These are phyloP conservation scores for Beauveria medogensis DNA, from an alignment of 2,329 filamentous ascomycete species.

Conservation along the genomic window DNA sequence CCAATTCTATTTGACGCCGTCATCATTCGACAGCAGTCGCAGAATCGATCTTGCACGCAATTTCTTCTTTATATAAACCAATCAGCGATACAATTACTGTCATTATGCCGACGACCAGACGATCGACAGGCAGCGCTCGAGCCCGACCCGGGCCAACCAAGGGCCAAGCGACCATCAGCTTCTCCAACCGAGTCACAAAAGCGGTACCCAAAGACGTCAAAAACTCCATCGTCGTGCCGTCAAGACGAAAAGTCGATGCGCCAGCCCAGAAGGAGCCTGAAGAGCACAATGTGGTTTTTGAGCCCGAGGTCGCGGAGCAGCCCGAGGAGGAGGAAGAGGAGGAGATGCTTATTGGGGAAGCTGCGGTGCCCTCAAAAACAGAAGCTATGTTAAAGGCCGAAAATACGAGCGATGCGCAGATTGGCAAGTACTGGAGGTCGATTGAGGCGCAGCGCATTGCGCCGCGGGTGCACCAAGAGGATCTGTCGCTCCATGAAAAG, in stretches of 20 bases:
- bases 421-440: slow-evolving; percentile 68
- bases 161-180: slow-evolving; percentile 49
- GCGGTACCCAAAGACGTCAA: slow-evolving; percentile 39
- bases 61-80: background rate
- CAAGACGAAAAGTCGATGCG: slow-evolving; percentile 27
- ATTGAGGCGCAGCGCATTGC: slow-evolving; percentile 63
- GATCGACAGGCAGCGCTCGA: slow-evolving; percentile 34
- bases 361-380: slow-evolving; percentile 32
- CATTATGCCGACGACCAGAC: slow-evolving; percentile 41
- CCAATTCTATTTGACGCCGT: background rate
- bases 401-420: slow-evolving; percentile 57
- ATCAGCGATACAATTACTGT: background rate
- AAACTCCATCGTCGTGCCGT: slow-evolving; percentile 29
- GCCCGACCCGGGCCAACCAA: slow-evolving; percentile 30
- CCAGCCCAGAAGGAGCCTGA: slow-evolving; percentile 17
- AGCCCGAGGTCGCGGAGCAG: slow-evolving; percentile 14
- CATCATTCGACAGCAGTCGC: background rate
- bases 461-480: slow-evolving; percentile 69
- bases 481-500: slow-evolving; percentile 68
- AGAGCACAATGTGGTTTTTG: slow-evolving; percentile 16
- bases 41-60: too few relatives aligned
- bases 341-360: slow-evolving; percentile 21
- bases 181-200: slow-evolving; percentile 51
- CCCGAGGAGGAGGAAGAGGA: slow-evolving; percentile 19
- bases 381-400: slow-evolving; percentile 51